A percentile compares a stretch with the other conserved stretches of the same genome.
phyloP scores from a whole-genome alignment of 1,284 basidiomycete genomes.

The Marasmius fiardii region DNA sequence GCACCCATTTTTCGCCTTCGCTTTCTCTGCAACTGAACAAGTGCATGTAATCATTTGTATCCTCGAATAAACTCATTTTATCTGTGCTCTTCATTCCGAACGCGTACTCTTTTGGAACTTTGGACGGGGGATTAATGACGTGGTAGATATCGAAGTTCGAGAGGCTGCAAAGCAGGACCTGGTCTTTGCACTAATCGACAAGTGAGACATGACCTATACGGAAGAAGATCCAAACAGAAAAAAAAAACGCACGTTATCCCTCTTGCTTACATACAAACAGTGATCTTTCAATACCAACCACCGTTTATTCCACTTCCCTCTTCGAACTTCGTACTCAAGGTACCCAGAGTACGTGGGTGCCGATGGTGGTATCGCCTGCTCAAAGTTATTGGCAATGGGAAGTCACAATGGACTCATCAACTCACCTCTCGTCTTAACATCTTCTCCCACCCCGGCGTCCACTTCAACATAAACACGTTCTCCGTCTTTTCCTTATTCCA shows the following conservation, averaged over 20 bases:
- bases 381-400: conserved; percentile 3
- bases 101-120: conserved; percentile 74
- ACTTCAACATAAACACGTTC: conserved; percentile 76
- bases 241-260: conserved; percentile 63
- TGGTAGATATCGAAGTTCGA: conserved; percentile 84
- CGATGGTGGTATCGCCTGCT: conserved; percentile 64
- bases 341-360: conserved; percentile 71
- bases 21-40: conserved; percentile 72
- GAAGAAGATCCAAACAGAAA: not conserved
- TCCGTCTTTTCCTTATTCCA: conserved; percentile 81
- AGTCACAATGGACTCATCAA: conserved; percentile 11
- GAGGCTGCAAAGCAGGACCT: conserved; percentile 73
- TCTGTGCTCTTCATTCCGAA: conserved; percentile 89
- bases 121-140: conserved; percentile 62
- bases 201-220: not conserved
- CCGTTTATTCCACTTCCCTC: conserved; percentile 90
- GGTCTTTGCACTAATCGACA: conserved; percentile 73
- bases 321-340: conserved; percentile 83
- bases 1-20: conserved; percentile 67
- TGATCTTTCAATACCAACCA: conserved; percentile 85
- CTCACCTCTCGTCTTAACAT: conserved; percentile 34
- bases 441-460: conserved; percentile 39
- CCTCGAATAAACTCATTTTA: conserved; percentile 79
- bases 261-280: conserved; percentile 80
- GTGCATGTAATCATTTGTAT: conserved; percentile 81